Evolutionary conservation across 805 yeast species (phyloP).

Genomic region (Kazachstania bromeliacearum): DNA sequence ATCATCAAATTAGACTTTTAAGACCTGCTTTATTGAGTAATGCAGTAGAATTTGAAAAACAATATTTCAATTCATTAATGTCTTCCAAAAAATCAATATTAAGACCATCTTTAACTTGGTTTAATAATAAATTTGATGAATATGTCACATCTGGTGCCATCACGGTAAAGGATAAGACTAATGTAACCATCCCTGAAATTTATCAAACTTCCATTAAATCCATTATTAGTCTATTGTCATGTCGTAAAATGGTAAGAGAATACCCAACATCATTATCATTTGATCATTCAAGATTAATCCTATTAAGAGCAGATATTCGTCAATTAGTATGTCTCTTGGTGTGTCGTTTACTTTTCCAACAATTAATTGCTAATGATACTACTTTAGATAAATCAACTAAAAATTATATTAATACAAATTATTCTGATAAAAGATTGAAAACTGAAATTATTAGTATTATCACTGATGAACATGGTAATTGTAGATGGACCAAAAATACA

Average conservation of each 20-base stretch:
- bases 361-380: conserved; percentile 38
- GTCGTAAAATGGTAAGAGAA: conserved; percentile 71
- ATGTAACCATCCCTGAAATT: conserved; percentile 18
- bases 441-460: conserved; percentile 69
- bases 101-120: conserved; percentile 60
- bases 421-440: conserved; percentile 42
- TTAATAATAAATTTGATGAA: conserved; percentile 29
- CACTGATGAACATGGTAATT: conserved; percentile 75
- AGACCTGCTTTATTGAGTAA: conserved; percentile 80
- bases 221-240: conserved; percentile 57
- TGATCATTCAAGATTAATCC: conserved; percentile 70
- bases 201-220: conserved; percentile 39
- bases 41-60: conserved; percentile 82
- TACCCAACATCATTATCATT: conserved; percentile 79
- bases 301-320: conserved; percentile 75
- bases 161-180: conserved; percentile 7
- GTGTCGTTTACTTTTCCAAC: conserved; percentile 64
- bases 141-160: conserved; percentile 5
- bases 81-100: conserved; percentile 48
- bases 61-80: conserved; percentile 49
- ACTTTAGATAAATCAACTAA: conserved; percentile 26
- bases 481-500: conserved; percentile 83
- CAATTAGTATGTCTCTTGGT: conserved; percentile 74
- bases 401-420: conserved; percentile 29
- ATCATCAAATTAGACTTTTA: conserved; percentile 80